Conservation (phyloP, 192 early-diverging fungal genomes). For the Phlyctochytrium arcticum region DNA sequence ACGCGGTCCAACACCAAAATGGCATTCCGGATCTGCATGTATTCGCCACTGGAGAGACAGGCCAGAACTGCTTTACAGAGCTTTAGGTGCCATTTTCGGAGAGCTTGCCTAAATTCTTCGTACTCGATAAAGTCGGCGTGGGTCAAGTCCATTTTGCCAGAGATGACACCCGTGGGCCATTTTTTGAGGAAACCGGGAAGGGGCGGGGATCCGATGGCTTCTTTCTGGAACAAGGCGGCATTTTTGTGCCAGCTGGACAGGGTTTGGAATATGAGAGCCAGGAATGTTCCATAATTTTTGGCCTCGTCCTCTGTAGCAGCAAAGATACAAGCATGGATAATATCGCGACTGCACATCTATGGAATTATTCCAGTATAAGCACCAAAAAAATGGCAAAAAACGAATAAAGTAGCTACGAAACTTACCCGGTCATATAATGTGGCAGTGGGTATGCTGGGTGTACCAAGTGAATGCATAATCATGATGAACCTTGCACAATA, state of each 20-base stretch:
- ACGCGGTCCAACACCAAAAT: slow-evolving; percentile 68
- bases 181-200: slow-evolving; percentile 69
- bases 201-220: slow-evolving; percentile 50
- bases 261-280: slow-evolving; percentile 50
- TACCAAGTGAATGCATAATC: slow-evolving; percentile 65
- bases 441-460: slow-evolving; percentile 65
- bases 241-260: slow-evolving; percentile 58
- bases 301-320: slow-evolving; percentile 71
- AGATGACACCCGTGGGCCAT: slow-evolving; percentile 43
- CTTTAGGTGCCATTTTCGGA: slow-evolving; percentile 73
- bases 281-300: slow-evolving; percentile 65
- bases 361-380: background rate
- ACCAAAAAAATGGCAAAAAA: background rate
- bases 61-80: slow-evolving; percentile 28
- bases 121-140: slow-evolving; percentile 47
- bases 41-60: slow-evolving; percentile 57
- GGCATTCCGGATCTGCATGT: slow-evolving; percentile 70
- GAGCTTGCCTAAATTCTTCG: slow-evolving; percentile 57
- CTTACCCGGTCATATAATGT: slow-evolving; percentile 65
- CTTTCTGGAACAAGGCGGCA: slow-evolving; percentile 44
- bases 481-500: slow-evolving; percentile 72
- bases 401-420: slow-evolving; percentile 1
- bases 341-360: slow-evolving; percentile 37
- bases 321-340: slow-evolving; percentile 48
- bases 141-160: slow-evolving; percentile 28